A percentile compares a stretch with the other conserved stretches of the same genome.
phyloP scores from a whole-genome alignment of 495 filamentous ascomycete genomes.

The Talaromyces thailandensis region DNA sequence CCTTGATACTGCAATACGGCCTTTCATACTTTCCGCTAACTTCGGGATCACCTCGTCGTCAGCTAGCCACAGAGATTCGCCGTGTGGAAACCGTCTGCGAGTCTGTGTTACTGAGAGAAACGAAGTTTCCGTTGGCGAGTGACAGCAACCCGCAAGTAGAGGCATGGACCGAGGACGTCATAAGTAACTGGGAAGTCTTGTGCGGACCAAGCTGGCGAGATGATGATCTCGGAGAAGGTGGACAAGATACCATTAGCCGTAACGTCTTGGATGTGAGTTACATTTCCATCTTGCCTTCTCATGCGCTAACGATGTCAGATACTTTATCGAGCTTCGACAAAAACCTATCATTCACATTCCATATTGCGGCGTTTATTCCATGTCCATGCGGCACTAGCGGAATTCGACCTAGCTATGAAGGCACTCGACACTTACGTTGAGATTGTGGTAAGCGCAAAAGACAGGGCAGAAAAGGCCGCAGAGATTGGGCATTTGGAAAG shows the following conservation, averaged over 20 bases:
- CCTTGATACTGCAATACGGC: conserved; percentile 38
- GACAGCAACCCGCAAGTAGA: conserved; percentile 68
- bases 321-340: conserved; percentile 78
- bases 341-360: conserved; percentile 86
- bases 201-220: conserved; percentile 66
- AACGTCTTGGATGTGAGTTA: conserved; percentile 60
- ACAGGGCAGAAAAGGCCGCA: conserved; percentile 67
- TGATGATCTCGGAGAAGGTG: conserved; percentile 69
- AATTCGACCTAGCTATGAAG: conserved; percentile 80
- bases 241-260: conserved; percentile 59
- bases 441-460: conserved; percentile 72
- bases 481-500: conserved; percentile 70
- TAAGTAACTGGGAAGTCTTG: conserved; percentile 75
- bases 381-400: conserved; percentile 73
- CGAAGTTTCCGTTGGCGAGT: conserved; percentile 74
- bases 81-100: conserved; percentile 68
- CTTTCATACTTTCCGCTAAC: conserved; percentile 23
- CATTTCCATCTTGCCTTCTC: background rate
- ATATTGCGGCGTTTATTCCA: conserved; percentile 83
- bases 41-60: conserved; percentile 41
- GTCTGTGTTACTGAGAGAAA: conserved; percentile 59
- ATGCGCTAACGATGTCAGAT: conserved; percentile 35
- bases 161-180: conserved; percentile 67
- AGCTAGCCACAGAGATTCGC: conserved; percentile 63
- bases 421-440: conserved; percentile 86